These are phyloP conservation scores for Pulveroboletus frians DNA, from an alignment of 768 basidiomycete genomes.

Conservation along the genomic window DNA sequence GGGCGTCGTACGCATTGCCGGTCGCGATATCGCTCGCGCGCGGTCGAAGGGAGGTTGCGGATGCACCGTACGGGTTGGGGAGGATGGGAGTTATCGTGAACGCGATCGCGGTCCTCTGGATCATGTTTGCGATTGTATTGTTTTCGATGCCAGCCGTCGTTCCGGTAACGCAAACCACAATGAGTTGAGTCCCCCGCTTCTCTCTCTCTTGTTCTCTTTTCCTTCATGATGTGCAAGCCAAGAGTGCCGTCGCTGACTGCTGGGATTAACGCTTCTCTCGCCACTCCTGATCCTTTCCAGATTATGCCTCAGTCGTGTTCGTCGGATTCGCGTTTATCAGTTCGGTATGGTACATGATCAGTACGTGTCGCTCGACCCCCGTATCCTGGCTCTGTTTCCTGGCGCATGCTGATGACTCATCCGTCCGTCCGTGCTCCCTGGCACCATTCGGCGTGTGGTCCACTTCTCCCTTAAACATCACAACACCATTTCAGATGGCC, in stretches of 20 bases:
- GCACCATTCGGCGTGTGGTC: no score
- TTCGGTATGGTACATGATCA: constrained; percentile 54
- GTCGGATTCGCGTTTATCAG: constrained; percentile 57
- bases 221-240: not conserved
- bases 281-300: constrained; percentile 27
- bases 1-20: constrained; percentile 60
- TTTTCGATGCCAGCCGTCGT: constrained; percentile 66
- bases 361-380: constrained; percentile 32
- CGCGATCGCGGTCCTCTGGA: constrained; percentile 52
- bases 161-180: constrained; percentile 46
- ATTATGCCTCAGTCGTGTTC: constrained; percentile 65
- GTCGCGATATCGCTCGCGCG: constrained; percentile 48
- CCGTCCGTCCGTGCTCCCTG: no score
- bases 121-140: constrained; percentile 54
- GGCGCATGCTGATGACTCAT: not conserved
- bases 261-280: not conserved
- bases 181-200: constrained; percentile 32
- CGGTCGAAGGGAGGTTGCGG: constrained; percentile 39
- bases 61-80: constrained; percentile 50
- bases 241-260: not conserved
- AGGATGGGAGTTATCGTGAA: constrained; percentile 44
- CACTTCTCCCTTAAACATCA: no score
- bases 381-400: not conserved
- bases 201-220: not conserved
- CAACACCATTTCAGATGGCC: constrained; percentile 32